These are phyloP conservation scores for Candida manassasensis DNA, from an alignment of 805 yeast genomes.

Conservation along the genomic window DNA sequence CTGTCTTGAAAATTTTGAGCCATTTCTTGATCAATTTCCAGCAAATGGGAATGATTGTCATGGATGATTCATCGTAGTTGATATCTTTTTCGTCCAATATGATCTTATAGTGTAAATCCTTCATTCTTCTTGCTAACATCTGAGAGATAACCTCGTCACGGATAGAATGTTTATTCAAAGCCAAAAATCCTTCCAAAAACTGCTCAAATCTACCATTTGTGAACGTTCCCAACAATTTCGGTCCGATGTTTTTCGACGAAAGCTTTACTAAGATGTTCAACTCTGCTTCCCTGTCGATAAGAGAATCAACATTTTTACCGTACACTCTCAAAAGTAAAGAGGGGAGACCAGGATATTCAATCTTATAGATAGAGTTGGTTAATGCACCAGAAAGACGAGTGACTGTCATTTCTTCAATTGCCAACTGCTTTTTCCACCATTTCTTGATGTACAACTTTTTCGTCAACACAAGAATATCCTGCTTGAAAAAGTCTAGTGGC, in stretches of 20 bases:
- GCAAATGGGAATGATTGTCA: conserved; percentile 51
- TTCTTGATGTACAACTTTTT: conserved; percentile 64
- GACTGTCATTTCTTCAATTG: conserved; percentile 42
- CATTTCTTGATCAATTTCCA: conserved; percentile 74
- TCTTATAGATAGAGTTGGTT: conserved; percentile 82
- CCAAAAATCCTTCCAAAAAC: conserved; percentile 74
- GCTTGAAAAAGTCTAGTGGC: conserved; percentile 81
- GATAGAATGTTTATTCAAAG: conserved; percentile 70
- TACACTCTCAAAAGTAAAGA: conserved; percentile 73
- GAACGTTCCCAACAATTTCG: conserved; percentile 83
- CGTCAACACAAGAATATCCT: conserved; percentile 65
- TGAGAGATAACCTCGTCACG: conserved; percentile 71
- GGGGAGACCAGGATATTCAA: conserved; percentile 58
- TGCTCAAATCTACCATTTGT: conserved; percentile 93
- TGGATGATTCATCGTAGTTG: conserved; percentile 13
- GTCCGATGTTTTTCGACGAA: conserved; percentile 78
- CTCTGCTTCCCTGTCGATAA: conserved; percentile 84
- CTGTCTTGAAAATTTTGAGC: conserved; percentile 44
- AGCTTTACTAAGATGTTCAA: conserved; percentile 67
- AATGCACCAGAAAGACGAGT: conserved; percentile 85
- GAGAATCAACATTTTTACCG: conserved; percentile 80
- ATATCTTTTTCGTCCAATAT: conserved; percentile 56
- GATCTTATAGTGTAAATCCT: conserved; percentile 83
- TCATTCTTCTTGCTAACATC: conserved; percentile 93
- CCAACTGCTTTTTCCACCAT: conserved; percentile 63